These are phyloP conservation scores for Serpula lacrymans DNA, from an alignment of 768 basidiomycete species.

Conservation along the genomic window DNA sequence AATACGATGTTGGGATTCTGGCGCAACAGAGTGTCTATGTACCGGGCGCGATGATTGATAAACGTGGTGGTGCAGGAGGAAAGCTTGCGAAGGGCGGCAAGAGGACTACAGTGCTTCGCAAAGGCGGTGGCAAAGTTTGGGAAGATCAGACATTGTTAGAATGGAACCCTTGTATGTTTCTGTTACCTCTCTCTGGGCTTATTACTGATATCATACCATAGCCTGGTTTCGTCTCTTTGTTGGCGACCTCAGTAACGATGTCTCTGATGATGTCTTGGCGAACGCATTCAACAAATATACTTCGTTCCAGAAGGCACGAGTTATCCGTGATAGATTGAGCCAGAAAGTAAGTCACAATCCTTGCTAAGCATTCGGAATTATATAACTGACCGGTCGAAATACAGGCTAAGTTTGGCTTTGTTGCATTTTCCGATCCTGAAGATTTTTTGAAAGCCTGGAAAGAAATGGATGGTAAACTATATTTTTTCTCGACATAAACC, in stretches of 20 bases:
- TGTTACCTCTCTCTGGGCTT: neutral
- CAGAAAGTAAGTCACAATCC: constrained; percentile 66
- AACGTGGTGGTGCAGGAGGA: constrained; percentile 80
- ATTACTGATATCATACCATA: constrained; percentile 26
- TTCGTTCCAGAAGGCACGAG: constrained; percentile 92
- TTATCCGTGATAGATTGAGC: constrained; percentile 91
- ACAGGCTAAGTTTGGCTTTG: constrained; percentile 95
- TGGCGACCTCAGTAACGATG: constrained; percentile 97
- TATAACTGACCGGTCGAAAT: constrained; percentile 7
- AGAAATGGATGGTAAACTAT: constrained; percentile 97
- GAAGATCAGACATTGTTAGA: constrained; percentile 96
- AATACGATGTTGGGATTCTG: constrained; percentile 87
- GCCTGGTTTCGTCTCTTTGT: constrained; percentile 98
- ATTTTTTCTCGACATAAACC: too few relatives aligned
- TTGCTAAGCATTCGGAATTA: neutral
- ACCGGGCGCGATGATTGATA: constrained; percentile 87
- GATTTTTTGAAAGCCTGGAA: constrained; percentile 99
- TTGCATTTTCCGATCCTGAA: constrained; percentile 97
- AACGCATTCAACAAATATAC: constrained; percentile 93
- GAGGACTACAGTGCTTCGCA: constrained; percentile 88
- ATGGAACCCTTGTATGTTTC: constrained; percentile 88
- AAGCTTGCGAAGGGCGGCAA: constrained; percentile 89
- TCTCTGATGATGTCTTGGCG: constrained; percentile 90
- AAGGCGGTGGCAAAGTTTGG: constrained; percentile 96
- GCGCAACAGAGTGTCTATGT: constrained; percentile 92